Base-by-base conservation (phyloP, 1,284 basidiomycete species). In the Ganoderma sp. region DNA sequence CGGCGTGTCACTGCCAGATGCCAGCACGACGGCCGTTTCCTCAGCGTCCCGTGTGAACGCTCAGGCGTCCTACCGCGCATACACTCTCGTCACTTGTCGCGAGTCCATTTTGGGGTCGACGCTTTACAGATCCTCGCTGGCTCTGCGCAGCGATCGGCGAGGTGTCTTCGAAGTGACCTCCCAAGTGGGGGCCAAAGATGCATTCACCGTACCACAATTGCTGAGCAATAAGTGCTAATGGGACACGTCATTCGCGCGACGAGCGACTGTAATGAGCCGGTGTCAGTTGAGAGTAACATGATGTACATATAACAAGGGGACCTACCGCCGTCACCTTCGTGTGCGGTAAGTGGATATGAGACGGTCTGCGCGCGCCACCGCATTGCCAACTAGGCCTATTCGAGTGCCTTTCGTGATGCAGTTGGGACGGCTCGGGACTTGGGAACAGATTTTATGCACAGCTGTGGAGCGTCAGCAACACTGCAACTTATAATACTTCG, bases 291-390 rank as follows among this genome's bases (percentile, higher is more conserved):
- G 28, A 9, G 52, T 3, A 34, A 56, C 52, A 32, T 56, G 52
- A 28, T 56, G 14, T 56, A 14, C 22, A 19, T 50, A 4, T 14
- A 56, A 56, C 56, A 39, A 12, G 56, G 56, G 56, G 34, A 58
- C 34, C 56, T 39, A 39, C 34, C 19, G n/a, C 9, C 48, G 48
- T 52, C n/a, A 52, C 9, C 22, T 52, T 4, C 22, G 10, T 52
- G 48, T 6, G 48, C 34, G 37, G 14, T 19, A 8, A 25, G 34
- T 9, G 34, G 28, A 34, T n/a, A 32, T 34, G 17, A 25, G 34
- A n/a, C 56, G 15, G 56, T 12, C 56, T 57, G 56, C 56, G 56
- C 56, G 39, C 19, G 56, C 56, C 56, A 39, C 32, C 32, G 32
- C 7, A 17, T 58, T 15, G 56, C 25, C 25, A 28, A 37, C 34